Percentiles rank a stretch among this genome's conserved stretches.
Evolutionary conservation across 192 early-diverging fungal genomes (phyloP).

Genomic region (Coemansia sp.): DNA sequence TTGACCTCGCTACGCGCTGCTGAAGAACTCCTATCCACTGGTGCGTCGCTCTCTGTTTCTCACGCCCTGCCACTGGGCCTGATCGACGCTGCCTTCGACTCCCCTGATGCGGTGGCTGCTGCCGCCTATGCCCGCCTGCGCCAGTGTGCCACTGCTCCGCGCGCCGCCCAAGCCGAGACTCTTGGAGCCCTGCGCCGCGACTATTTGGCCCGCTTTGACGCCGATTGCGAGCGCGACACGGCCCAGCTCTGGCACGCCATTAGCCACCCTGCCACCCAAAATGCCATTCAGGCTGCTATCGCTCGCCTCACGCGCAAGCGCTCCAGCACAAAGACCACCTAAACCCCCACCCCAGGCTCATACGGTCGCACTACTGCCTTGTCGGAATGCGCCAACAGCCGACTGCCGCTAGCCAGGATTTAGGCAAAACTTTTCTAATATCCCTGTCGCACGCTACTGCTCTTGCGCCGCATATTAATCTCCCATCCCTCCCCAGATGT

Average conservation of each 20-base stretch:
- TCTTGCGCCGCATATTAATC: background rate
- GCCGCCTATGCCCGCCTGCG: constrained; percentile 7
- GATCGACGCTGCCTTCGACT: constrained; percentile 22
- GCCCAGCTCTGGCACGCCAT: constrained; percentile 18
- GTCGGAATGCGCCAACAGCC: background rate
- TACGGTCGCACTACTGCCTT: background rate
- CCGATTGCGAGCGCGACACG: constrained; percentile 20
- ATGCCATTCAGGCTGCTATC: constrained; percentile 1
- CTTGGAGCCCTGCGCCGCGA: constrained; percentile 12
- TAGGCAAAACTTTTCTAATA: background rate
- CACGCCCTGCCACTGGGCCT: constrained; percentile 15
- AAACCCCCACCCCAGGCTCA: background rate
- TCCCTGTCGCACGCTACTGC: background rate
- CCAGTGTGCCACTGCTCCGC: constrained; percentile 2
- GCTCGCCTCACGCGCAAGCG: background rate
- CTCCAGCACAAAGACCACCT: background rate
- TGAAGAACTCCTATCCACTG: constrained; percentile 28
- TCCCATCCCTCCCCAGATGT: background rate
- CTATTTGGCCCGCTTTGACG: constrained; percentile 22
- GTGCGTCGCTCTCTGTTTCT: constrained; percentile 11
- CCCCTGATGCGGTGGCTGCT: constrained; percentile 2
- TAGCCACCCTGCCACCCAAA: constrained; percentile 17
- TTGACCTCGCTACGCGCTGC: constrained; percentile 24
- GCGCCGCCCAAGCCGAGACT: constrained; percentile 19
- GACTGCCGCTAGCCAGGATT: background rate